These are phyloP conservation scores for Limnomonas spitsbergensis DNA, from an alignment of 139 green algal species.

Conservation along the genomic window DNA sequence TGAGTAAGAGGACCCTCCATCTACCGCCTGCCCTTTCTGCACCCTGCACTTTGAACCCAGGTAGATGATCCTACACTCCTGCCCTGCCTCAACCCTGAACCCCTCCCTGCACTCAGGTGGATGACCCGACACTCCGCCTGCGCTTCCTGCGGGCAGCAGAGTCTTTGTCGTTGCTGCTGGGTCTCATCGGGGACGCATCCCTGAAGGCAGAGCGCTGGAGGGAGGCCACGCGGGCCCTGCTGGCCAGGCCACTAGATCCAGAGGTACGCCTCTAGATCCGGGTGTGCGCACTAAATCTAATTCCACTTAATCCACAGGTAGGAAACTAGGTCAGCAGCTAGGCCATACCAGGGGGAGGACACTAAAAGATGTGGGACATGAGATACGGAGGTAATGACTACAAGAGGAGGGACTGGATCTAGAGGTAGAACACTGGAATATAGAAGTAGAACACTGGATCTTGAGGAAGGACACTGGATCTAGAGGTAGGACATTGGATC, in stretches of 20 bases:
- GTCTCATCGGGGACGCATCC: conserved; percentile 33
- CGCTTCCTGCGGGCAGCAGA: conserved; percentile 29
- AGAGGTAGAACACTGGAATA: background rate
- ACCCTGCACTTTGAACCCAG: too few species aligned
- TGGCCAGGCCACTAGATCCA: conserved; percentile 32
- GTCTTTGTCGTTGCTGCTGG: conserved; percentile 48
- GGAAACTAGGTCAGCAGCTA: background rate
- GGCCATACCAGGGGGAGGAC: background rate
- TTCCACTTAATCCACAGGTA: too few species aligned
- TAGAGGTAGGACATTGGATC: too few species aligned
- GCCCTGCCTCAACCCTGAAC: too few species aligned
- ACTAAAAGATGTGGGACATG: background rate
- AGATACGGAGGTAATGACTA: background rate
- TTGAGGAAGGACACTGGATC: too few species aligned
- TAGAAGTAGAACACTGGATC: background rate
- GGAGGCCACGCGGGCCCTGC: conserved; percentile 19
- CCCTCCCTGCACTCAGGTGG: too few species aligned
- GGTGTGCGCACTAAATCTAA: too few species aligned
- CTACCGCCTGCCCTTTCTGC: too few species aligned
- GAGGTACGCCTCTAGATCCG: background rate
- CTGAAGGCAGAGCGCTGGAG: conserved; percentile 35
- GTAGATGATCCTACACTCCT: background rate
- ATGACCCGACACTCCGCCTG: background rate
- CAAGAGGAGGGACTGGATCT: background rate
- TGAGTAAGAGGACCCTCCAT: too few species aligned